Evolutionary conservation across 2,329 filamentous ascomycete species (phyloP).

Genomic region (Microsporum audouinii): DNA sequence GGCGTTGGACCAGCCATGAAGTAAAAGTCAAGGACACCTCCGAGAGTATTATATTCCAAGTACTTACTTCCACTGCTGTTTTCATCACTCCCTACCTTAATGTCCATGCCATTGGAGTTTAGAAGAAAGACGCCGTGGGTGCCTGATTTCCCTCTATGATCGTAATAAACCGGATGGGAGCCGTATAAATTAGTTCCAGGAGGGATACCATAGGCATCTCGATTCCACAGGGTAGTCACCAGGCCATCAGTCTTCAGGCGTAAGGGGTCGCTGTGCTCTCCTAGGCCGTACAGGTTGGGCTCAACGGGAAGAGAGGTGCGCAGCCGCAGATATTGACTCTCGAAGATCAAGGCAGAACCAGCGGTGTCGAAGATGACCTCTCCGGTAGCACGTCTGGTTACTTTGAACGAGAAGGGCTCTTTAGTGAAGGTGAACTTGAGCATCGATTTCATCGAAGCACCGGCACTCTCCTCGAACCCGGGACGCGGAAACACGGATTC

Average conservation of each 20-base stretch:
- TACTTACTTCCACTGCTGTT: constrained; percentile 50
- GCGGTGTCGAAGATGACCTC: constrained; percentile 51
- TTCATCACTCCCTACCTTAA: constrained; percentile 41
- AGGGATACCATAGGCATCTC: constrained; percentile 50
- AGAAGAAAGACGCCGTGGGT: constrained; percentile 53
- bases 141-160: constrained; percentile 46
- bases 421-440: constrained; percentile 42
- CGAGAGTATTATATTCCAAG: constrained; percentile 63
- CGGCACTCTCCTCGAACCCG: constrained; percentile 20
- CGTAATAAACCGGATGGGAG: constrained; percentile 57
- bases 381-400: constrained; percentile 25
- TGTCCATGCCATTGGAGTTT: constrained; percentile 59
- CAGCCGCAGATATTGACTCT: constrained; percentile 61
- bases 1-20: constrained; percentile 47
- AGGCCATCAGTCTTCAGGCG: constrained; percentile 54
- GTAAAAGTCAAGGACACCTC: constrained; percentile 59
- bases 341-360: constrained; percentile 53
- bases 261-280: constrained; percentile 59
- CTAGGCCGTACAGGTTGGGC: constrained; percentile 60
- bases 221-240: constrained; percentile 52
- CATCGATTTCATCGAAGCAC: constrained; percentile 27
- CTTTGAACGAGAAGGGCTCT: constrained; percentile 52
- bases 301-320: constrained; percentile 53
- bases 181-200: constrained; percentile 54
- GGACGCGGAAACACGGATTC: constrained; percentile 53